Evolutionary conservation across 495 filamentous ascomycete species (phyloP).

Genomic region (Echria macrotheca): DNA sequence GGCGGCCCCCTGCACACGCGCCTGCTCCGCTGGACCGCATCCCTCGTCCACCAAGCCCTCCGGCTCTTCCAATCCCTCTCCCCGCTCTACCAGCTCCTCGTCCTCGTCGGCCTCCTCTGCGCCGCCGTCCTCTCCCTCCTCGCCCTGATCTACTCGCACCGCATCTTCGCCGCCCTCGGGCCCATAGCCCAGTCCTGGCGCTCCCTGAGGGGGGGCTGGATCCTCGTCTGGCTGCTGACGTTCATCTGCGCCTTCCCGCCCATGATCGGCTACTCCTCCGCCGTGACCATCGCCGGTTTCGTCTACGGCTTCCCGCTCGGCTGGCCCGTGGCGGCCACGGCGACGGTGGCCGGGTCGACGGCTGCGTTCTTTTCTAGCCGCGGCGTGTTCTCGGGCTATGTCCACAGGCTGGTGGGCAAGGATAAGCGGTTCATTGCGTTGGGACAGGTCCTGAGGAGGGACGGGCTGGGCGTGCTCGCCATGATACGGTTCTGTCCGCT

Average conservation of each 20-base stretch:
- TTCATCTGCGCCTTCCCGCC: conserved; percentile 84
- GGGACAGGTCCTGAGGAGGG: conserved; percentile 61
- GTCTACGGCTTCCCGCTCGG: conserved; percentile 91
- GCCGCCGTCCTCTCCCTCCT: conserved; percentile 47
- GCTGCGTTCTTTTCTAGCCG: conserved; percentile 74
- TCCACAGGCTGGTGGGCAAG: conserved; percentile 69
- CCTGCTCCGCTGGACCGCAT: conserved; percentile 14
- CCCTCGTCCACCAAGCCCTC: conserved; percentile 17
- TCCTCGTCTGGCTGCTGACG: conserved; percentile 71
- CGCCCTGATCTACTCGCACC: conserved; percentile 69
- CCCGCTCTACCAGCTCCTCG: conserved; percentile 55
- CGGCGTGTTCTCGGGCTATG: conserved; percentile 69
- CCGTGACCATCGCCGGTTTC: conserved; percentile 82
- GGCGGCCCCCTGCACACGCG: conserved; percentile 9
- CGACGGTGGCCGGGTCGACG: conserved; percentile 71
- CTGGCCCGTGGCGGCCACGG: conserved; percentile 79
- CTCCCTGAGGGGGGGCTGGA: conserved; percentile 61
- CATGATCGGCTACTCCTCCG: conserved; percentile 81
- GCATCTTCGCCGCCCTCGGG: conserved; percentile 65
- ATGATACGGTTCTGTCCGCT: conserved; percentile 93
- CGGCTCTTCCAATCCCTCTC: conserved; percentile 43
- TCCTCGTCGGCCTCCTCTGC: conserved; percentile 44
- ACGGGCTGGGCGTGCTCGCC: conserved; percentile 80
- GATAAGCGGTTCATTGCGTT: conserved; percentile 69
- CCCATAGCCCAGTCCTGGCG: conserved; percentile 72